Base-by-base conservation (phyloP, 2,329 filamentous ascomycete genomes). In the Paraphoma chrysanthemicola region DNA sequence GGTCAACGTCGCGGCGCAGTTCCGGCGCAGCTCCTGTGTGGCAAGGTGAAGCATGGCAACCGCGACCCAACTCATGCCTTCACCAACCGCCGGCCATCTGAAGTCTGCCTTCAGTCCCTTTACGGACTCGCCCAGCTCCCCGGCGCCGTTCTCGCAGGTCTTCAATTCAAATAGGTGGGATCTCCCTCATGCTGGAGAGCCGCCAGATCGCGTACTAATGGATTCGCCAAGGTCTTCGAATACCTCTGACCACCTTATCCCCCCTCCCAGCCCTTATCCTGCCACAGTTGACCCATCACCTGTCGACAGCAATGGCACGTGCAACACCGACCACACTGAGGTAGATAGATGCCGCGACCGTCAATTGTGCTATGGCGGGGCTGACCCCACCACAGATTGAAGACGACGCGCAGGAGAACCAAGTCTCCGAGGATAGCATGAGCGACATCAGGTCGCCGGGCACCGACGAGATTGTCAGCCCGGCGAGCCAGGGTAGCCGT, bases 301-400 rank as follows among this genome's bases (percentile, higher is more conserved):
- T 7, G 91, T 94, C 23, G 93, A 92, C 48, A 95, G 92, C 39
- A 93, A 91, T 72, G 90, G 91, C 56, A 95, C 92, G 23, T 90
- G 90, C 68, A 88, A 86, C 39, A 94, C 92, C 9, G 91, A 95
- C 69, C 88, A 86, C 44, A 94, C 92, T 10, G 92, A 95, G 66
- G 74, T 78, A 71, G 66, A 73, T 78, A 71, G 38, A 41, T 16
- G 46, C 52, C 30, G 14, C n/a, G 3, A 46, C 14, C 14, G 17
- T 11, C 10, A 30, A 42, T 42, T 12, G 45, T 36, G 44, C 39
- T 51, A 29, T 46, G 47, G 56, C 58, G 56, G 54, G 54, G 65
- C 69, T 74, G 60, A 77, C 62, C 42, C 49, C 50, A 50, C 57
- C 18, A 56, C 57, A 77, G 72, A 93, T 95, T 51, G 92, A 95